phyloP scores from a whole-genome alignment of 305 asterid species.

The Stenogyne calaminthoides region DNA sequence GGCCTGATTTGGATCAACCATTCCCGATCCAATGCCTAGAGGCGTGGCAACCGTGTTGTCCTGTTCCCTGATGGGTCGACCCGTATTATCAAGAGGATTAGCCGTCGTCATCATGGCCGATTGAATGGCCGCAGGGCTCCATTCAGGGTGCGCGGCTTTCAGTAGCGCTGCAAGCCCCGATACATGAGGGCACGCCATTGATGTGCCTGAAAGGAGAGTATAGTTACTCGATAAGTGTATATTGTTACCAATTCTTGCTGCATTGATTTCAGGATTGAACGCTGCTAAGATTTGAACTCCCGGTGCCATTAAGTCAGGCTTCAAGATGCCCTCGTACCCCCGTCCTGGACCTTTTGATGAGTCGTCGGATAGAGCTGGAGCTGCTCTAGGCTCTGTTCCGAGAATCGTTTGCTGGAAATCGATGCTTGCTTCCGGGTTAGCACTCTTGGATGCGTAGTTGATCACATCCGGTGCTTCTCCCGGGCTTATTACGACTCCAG shows the following conservation, averaged over 20 bases:
- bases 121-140: conserved; percentile 42
- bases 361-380: conserved; percentile 28
- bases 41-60: background rate
- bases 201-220: conserved; percentile 36
- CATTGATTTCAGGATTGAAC: background rate
- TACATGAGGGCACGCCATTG: conserved; percentile 43
- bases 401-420: conserved; percentile 35
- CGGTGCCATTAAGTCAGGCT: too few relatives aligned
- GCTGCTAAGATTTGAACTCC: conserved; percentile 39
- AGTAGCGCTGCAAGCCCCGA: conserved; percentile 37
- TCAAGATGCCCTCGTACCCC: conserved; percentile 30
- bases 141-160: conserved; percentile 37
- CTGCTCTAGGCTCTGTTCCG: conserved; percentile 35
- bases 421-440: conserved; percentile 38
- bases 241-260: conserved; percentile 24
- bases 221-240: conserved; percentile 27
- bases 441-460: conserved; percentile 12
- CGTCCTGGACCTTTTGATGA: conserved; percentile 38
- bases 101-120: conserved; percentile 50
- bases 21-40: too few relatives aligned
- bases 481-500: conserved; percentile 35
- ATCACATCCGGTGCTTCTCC: conserved; percentile 25
- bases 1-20: too few relatives aligned
- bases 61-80: conserved; percentile 29
- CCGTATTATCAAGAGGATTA: conserved; percentile 32